A percentile compares a stretch with the other conserved stretches of the same genome.
Evolutionary conservation across 495 filamentous ascomycete genomes (phyloP).

Genomic region (Penicillium coffeae): DNA sequence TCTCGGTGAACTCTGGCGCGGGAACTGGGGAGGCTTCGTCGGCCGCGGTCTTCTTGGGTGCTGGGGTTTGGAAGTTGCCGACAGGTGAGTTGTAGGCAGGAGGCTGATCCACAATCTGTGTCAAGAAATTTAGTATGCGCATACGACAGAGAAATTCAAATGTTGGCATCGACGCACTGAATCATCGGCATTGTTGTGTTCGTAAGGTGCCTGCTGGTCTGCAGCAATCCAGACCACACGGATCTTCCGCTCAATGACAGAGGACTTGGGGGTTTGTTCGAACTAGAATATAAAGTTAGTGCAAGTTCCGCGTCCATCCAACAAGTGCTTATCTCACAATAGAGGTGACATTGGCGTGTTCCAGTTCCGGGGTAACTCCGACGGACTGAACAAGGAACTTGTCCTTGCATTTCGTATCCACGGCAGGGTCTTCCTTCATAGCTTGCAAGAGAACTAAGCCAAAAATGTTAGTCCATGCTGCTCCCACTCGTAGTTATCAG

Average conservation of each 20-base stretch:
- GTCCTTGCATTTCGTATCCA: conserved; percentile 86
- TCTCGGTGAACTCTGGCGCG: conserved; percentile 42
- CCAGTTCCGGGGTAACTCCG: conserved; percentile 75
- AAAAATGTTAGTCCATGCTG: conserved; percentile 11
- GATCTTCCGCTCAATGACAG: conserved; percentile 91
- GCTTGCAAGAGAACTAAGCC: conserved; percentile 83
- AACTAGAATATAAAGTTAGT: conserved; percentile 40
- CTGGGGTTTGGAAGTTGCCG: conserved; percentile 49
- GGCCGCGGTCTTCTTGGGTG: conserved; percentile 31
- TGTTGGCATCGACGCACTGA: conserved; percentile 29
- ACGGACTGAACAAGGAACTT: conserved; percentile 98
- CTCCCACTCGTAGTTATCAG: conserved; percentile 5
- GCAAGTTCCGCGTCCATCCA: neutral
- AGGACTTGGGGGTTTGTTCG: conserved; percentile 69
- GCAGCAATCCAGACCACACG: conserved; percentile 78
- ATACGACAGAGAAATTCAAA: neutral
- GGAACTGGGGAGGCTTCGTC: conserved; percentile 36
- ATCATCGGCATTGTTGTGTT: conserved; percentile 29
- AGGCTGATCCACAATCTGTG: conserved; percentile 39
- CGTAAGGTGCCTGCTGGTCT: conserved; percentile 32
- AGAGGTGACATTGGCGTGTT: conserved; percentile 70
- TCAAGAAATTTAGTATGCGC: conserved; percentile 5
- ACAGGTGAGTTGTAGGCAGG: conserved; percentile 56
- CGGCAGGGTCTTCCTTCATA: conserved; percentile 90
- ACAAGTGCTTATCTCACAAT: conserved; percentile 57